Percentiles rank a stretch among this genome's conserved stretches.
Evolutionary conservation across 1,139 yeast genomes (phyloP).

Genomic region (Sugiyamaella neomexicana): DNA sequence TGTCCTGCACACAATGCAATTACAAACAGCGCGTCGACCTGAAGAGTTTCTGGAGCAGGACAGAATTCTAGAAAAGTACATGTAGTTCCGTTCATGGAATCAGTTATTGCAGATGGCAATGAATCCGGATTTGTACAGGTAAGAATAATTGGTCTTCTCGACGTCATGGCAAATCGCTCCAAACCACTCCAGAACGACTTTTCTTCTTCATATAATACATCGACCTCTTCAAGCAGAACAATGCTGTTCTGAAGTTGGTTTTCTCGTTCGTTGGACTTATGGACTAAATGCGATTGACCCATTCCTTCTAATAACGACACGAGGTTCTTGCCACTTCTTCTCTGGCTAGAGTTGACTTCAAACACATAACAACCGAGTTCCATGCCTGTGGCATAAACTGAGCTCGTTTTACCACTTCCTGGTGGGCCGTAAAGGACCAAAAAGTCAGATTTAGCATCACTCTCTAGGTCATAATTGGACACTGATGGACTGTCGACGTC

Average conservation of each 20-base stretch:
- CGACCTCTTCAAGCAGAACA: slow-evolving; percentile 83
- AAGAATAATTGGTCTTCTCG: slow-evolving; percentile 77
- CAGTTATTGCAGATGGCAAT: slow-evolving; percentile 53
- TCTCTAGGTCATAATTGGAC: slow-evolving; percentile 13
- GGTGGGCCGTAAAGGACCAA: slow-evolving; percentile 67
- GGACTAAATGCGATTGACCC: slow-evolving; percentile 82
- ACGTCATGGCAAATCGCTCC: slow-evolving; percentile 58
- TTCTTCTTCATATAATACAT: slow-evolving; percentile 76
- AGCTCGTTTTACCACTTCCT: slow-evolving; percentile 79
- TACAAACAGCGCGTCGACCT: slow-evolving; percentile 41
- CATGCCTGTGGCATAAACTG: slow-evolving; percentile 67
- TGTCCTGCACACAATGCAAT: slow-evolving; percentile 44
- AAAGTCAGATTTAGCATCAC: slow-evolving; percentile 34
- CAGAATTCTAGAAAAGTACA: slow-evolving; percentile 37
- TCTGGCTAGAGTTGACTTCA: slow-evolving; percentile 75
- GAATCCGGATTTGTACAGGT: slow-evolving; percentile 62
- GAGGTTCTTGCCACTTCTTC: slow-evolving; percentile 72
- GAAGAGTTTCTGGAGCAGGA: slow-evolving; percentile 29
- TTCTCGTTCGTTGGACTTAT: slow-evolving; percentile 36
- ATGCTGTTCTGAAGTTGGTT: slow-evolving; percentile 56
- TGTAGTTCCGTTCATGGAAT: slow-evolving; percentile 14
- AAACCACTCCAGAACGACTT: slow-evolving; percentile 78
- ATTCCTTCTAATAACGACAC: slow-evolving; percentile 67
- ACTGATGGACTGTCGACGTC: slow-evolving; percentile 29
- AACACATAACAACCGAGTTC: slow-evolving; percentile 71